Percentiles rank a stretch among this genome's conserved stretches.
Evolutionary conservation across 768 basidiomycete genomes (phyloP).

Genomic region (Suillus occidentalis): DNA sequence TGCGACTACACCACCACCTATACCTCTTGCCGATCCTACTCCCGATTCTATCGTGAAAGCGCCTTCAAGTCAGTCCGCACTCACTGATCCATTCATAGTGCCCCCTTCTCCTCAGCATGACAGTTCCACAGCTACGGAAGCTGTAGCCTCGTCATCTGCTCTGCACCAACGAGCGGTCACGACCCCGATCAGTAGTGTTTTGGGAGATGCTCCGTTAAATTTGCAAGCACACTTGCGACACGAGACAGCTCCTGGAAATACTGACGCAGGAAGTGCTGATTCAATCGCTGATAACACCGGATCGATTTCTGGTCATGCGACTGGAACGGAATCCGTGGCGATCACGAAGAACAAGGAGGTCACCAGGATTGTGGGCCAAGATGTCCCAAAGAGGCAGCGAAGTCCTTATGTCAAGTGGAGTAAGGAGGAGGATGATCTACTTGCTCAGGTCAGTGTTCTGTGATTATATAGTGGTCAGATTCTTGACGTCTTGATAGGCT

Average conservation of each 20-base stretch:
- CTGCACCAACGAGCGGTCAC: not conserved
- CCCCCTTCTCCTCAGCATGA: not conserved
- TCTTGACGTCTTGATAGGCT: conserved; percentile 25
- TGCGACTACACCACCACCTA: not conserved
- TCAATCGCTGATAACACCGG: conserved; percentile 4
- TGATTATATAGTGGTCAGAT: not conserved
- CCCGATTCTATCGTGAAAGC: not conserved
- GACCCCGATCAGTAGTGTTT: conserved; percentile 4
- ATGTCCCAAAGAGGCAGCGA: conserved; percentile 33
- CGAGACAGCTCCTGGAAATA: conserved; percentile 10
- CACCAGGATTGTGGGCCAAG: conserved; percentile 31
- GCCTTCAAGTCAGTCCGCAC: not conserved
- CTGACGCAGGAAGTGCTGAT: not conserved
- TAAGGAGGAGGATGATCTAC: conserved; percentile 42
- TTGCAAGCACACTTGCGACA: conserved; percentile 5
- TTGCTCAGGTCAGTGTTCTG: conserved; percentile 33
- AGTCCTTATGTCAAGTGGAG: conserved; percentile 45
- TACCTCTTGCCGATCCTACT: not conserved
- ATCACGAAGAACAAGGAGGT: conserved; percentile 22
- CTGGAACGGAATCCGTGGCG: conserved; percentile 1
- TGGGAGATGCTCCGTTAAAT: conserved; percentile 9
- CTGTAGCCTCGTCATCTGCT: not conserved
- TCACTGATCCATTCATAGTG: not conserved
- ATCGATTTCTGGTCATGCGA: not conserved
- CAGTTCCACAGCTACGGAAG: not conserved